These are phyloP conservation scores for Lumnitzera littorea DNA, from an alignment of 345 rosid species.

Conservation along the genomic window DNA sequence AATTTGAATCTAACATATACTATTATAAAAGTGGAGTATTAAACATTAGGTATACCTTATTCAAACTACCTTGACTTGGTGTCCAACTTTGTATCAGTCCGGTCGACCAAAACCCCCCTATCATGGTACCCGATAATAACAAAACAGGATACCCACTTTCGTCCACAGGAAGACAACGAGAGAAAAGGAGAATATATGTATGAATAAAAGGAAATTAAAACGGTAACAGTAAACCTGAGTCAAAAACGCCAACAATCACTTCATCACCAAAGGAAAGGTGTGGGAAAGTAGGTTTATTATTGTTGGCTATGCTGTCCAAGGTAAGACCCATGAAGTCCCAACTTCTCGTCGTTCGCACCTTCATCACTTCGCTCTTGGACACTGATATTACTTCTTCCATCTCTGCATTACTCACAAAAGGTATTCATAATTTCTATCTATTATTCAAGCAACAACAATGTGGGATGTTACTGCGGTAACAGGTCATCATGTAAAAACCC, in stretches of 20 bases:
- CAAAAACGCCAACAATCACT: constrained; percentile 40
- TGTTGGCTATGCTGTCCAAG: constrained; percentile 8
- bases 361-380: constrained; percentile 35
- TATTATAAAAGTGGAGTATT: no score
- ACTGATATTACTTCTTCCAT: constrained; percentile 44
- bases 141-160: no score
- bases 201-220: background rate
- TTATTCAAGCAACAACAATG: background rate
- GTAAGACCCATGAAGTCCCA: constrained; percentile 71
- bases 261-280: constrained; percentile 37
- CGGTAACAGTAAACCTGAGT: constrained; percentile 28
- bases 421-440: background rate
- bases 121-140: no score
- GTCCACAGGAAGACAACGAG: no score
- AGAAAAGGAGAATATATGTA: no score
- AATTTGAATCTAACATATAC: no score
- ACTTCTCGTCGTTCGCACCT: constrained; percentile 65
- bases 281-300: constrained; percentile 13
- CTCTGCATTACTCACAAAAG: constrained; percentile 20
- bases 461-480: background rate
- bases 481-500: no score
- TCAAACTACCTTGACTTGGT: no score
- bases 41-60: no score
- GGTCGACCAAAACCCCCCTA: no score
- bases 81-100: no score